Base-by-base conservation (phyloP, 139 green algal species). In the Dunaliella sp. region DNA sequence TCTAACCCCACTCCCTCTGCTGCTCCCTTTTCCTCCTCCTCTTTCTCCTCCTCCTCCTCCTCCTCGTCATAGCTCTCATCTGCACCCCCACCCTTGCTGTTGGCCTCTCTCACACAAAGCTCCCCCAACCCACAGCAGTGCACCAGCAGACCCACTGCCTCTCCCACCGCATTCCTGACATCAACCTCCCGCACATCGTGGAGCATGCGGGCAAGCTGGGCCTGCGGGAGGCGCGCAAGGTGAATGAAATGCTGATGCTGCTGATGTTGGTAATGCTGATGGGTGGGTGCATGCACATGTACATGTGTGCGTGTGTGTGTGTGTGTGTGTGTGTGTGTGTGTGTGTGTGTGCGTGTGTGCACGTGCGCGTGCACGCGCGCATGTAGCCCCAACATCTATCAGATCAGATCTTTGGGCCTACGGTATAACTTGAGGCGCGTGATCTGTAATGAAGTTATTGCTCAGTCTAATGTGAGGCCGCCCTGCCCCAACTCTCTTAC, bases 111-210 rank as follows among this genome's bases (percentile, higher is more conserved):
- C 82, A 72, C 28, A 65, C 38, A 33, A 34, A 88, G 80, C 7
- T 76, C 48, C 32, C 32, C 86, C 22, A 96, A 84, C 36, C 88
- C 83, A 38, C 87, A 91, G 59, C 58, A 90, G 35, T 90, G 36
- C 65, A 93, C 94, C 35, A 96, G 38, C 73, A 96, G 82, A 0
- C 90, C 93, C 2, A 94, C 84, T 1, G 90, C 93, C 83, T 95
- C 94, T 0, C 94, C 94, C 7, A 93, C 94, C 24, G 94, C 93
- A 0, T 57, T 81, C 1, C 90, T 82, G 72, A 89, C 33, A 3
- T 88, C 84, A 38, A 80, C 31, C 1, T 87, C 72, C 0, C 28
- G 48, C 48, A 65, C 80, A 72, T 78, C 79, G 16, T 74, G 79
- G 24, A 83, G 35, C 79, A 83, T 34, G 7, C 24, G 33, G 26